Conservation (phyloP, 2,329 filamentous ascomycete species). For the Cladosporium sphaerospermum region DNA sequence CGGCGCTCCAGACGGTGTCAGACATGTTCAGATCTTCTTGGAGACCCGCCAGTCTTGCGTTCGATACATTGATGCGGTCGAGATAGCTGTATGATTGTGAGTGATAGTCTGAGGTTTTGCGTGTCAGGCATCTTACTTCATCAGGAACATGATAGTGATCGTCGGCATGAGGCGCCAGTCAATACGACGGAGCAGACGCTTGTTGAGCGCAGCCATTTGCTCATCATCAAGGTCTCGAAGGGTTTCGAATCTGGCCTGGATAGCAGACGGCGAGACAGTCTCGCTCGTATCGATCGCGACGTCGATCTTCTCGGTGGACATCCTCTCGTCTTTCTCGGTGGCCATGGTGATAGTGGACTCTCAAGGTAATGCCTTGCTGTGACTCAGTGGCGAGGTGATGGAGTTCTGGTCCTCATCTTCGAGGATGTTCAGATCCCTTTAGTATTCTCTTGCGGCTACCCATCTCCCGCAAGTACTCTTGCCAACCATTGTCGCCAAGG, state of each 20-base stretch:
- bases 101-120: not conserved
- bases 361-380: slow-evolving; percentile 10
- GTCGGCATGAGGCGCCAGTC: slow-evolving; percentile 29
- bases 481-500: not conserved
- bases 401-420: not conserved
- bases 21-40: slow-evolving; percentile 34
- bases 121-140: slow-evolving; percentile 21
- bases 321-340: slow-evolving; percentile 19
- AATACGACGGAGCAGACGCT: slow-evolving; percentile 23
- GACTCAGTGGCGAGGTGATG: not conserved
- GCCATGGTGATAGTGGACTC: slow-evolving; percentile 18
- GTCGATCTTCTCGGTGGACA: slow-evolving; percentile 26
- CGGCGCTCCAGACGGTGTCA: slow-evolving; percentile 33
- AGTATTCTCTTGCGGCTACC: not conserved
- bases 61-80: slow-evolving; percentile 35
- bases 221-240: slow-evolving; percentile 23
- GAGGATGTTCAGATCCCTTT: not conserved
- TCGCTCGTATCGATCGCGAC: slow-evolving; percentile 30
- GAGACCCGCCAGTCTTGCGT: slow-evolving; percentile 35
- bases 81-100: slow-evolving; percentile 29
- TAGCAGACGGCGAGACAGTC: slow-evolving; percentile 24
- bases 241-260: slow-evolving; percentile 25
- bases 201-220: slow-evolving; percentile 27
- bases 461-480: not conserved
- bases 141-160: slow-evolving; percentile 29